phyloP scores from a whole-genome alignment of 306 rosid species.

The Styphnolobium japonicum region DNA sequence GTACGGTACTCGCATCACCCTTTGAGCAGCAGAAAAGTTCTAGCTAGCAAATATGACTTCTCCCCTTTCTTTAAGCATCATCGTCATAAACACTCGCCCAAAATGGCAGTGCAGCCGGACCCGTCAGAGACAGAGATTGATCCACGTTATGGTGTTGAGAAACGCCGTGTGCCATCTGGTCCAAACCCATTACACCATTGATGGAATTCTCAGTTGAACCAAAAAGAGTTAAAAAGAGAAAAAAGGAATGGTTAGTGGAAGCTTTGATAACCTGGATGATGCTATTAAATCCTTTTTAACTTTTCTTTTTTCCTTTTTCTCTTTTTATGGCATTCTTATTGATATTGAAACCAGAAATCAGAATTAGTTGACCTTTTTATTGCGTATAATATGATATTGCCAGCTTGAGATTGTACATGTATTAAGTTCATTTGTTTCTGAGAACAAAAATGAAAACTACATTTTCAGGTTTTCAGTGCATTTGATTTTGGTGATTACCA shows the following conservation, averaged over 20 bases:
- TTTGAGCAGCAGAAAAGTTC: slow-evolving; percentile 44
- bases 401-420: slow-evolving; percentile 1
- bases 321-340: not conserved
- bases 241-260: slow-evolving; percentile 30
- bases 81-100: not conserved
- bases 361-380: not conserved
- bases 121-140: slow-evolving; percentile 38
- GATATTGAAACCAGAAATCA: not conserved
- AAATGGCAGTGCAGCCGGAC: slow-evolving; percentile 3
- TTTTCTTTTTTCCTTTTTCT: not conserved
- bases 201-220: slow-evolving; percentile 27
- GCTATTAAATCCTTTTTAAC: not conserved
- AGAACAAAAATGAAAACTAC: not conserved
- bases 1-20: slow-evolving; percentile 27
- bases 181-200: slow-evolving; percentile 77
- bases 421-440: not conserved
- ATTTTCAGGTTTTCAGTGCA: not conserved
- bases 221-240: not conserved
- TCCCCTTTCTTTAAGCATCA: slow-evolving; percentile 43
- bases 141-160: slow-evolving; percentile 65
- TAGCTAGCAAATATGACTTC: slow-evolving; percentile 56
- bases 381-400: not conserved
- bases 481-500: not conserved
- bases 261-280: not conserved
- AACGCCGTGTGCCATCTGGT: slow-evolving; percentile 67